Percentiles rank a stretch among this genome's conserved stretches.
phyloP scores from a whole-genome alignment of 306 rosid species.

The Amphicarpaea edgeworthii region DNA sequence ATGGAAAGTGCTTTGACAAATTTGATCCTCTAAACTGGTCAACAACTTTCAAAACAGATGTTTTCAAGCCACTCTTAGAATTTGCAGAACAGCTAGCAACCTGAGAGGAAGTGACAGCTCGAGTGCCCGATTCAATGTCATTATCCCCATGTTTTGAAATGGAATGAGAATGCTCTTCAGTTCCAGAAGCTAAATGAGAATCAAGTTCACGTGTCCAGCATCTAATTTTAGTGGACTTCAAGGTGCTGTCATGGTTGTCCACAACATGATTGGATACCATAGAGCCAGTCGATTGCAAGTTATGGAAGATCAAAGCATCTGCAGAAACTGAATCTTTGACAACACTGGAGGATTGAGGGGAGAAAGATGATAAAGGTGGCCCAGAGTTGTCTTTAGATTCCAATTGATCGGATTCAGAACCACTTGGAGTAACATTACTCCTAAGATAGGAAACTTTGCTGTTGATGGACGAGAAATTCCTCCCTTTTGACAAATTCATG shows the following conservation, averaged over 20 bases:
- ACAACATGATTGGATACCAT: constrained; percentile 54
- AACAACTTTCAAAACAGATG: constrained; percentile 81
- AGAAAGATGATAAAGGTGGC: constrained; percentile 46
- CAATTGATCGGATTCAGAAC: constrained; percentile 45
- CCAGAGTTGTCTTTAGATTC: constrained; percentile 50
- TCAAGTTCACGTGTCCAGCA: constrained; percentile 32
- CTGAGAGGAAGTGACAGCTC: constrained; percentile 52
- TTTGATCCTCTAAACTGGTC: constrained; percentile 87
- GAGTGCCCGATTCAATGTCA: constrained; percentile 48
- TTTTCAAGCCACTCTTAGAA: constrained; percentile 71
- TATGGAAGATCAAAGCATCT: constrained; percentile 53
- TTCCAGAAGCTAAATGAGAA: constrained; percentile 55
- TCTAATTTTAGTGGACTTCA: constrained; percentile 53
- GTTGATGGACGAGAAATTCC: constrained; percentile 44
- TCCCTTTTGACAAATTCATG: constrained; percentile 43
- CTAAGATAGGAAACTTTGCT: constrained; percentile 43
- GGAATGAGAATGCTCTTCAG: constrained; percentile 45
- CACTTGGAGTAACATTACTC: constrained; percentile 33
- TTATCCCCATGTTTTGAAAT: constrained; percentile 51
- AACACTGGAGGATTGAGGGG: constrained; percentile 40
- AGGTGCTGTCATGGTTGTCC: constrained; percentile 41
- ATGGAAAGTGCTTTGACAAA: constrained; percentile 55
- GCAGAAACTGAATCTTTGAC: constrained; percentile 44
- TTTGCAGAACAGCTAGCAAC: constrained; percentile 56
- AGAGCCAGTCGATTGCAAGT: constrained; percentile 48